Base-by-base conservation (phyloP, 2,329 filamentous ascomycete species). In the Trichophyton mentagrophytes region DNA sequence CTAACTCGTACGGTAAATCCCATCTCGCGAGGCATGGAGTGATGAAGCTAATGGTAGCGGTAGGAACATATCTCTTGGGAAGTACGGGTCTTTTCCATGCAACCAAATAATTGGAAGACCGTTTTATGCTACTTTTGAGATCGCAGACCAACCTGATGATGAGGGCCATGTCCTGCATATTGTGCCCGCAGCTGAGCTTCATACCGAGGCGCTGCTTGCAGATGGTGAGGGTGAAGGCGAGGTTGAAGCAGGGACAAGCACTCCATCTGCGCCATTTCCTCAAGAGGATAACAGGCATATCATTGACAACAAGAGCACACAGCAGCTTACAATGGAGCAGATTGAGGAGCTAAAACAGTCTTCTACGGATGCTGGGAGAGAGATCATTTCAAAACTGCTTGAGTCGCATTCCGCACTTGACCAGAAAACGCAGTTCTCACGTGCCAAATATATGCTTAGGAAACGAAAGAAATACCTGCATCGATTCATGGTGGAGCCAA, bases 391-490 rank as follows among this genome's bases (percentile, higher is more conserved):
- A n/a, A 95, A 91, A 74, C 84, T 99, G 27, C 82, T 99, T 73
- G 81, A 90, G 33, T 93, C 90, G 49, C 93, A 99, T 73, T 86
- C 88, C 17, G 88, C 87, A 1, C 81, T 99, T 49, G 90, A 95
- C 66, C 88, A 97, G 76, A 99, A 99, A 79, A 97, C 93, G 0
- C 81, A 85, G 0, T 99, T 95, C 69, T 95, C 90, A 1, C 78
- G 96, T 61, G 91, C 92, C 49, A 99, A 99, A 73, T 99, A 99
- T 75, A 96, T 93, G 69, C 78, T 97, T 17, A 80, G 95, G 53
- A 99, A 99, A 77, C 87, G 89, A 65, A 91, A 86, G 71, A 99
- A 99, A 74, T 97, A 95, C 71, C 82, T 97, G 65, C 86, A 88
- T 68, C 81, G 90, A 11, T 97, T 99, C 69, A 89, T 88, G 0